Evolutionary conservation across 2,329 filamentous ascomycete genomes (phyloP), one percentile per base, ranked within the genome.

Genomic region (Trichothecium roseum): DNA sequence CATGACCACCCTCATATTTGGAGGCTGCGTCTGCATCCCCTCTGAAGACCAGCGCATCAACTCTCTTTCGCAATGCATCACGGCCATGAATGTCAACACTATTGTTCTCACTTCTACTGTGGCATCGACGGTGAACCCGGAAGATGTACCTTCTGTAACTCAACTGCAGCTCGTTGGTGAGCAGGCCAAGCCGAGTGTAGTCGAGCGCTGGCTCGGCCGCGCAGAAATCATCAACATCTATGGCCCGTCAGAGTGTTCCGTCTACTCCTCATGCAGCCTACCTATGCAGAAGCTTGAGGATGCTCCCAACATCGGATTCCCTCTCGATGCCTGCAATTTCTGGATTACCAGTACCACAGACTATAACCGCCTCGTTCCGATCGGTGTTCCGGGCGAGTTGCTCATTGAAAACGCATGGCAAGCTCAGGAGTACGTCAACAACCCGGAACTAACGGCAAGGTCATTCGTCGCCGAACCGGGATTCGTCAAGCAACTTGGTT

Each of bases 11-110:
- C 42, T 52, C 4, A 28, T 41, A 8, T 32, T 36, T 6, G 49
- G 46, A 1, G 48, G 41, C 1, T 42, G 39, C 1, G 36, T 50
- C 7, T 51, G 49, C 17, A 43, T 58, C 13, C 58, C 60, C 1
- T 60, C 56, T 1, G 61, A 66, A 18, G 47, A 57, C 3, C 52
- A 55, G 18, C 53, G 62, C 1, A 45, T 62, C 18, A 60, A 62
- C 12, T 46, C 58, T n/a, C 42, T 63, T 0, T 44, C 45, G 13
- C 28, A 41, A 3, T 36, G 37, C 4, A 49, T 49, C 3, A 37
- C 38, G 0, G 8, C 42, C 18, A 38, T 46, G 12, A 14, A 32
- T n/a, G 45, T 32, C 2, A 49, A 47, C 15, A 47, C 41, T 43
- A 42, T 43, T 1, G 14, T 49, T 0, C 16, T 48, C 0, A 48